A percentile compares a stretch with the other conserved stretches of the same genome.
Conservation (phyloP, 2,329 filamentous ascomycete species). For the Aspergillus jensenii region DNA sequence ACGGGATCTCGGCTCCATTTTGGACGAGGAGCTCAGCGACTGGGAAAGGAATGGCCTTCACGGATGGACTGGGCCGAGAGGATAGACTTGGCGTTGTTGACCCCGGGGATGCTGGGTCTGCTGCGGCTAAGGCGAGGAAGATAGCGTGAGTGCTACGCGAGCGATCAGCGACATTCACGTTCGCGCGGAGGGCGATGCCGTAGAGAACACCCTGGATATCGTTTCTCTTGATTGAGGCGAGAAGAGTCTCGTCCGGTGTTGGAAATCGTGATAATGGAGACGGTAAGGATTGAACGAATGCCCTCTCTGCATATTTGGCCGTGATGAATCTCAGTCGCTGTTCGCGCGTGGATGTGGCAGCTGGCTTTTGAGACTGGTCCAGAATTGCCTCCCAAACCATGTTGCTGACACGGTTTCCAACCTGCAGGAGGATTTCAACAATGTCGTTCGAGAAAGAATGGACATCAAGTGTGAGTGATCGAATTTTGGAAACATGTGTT, state of each 20-base stretch:
- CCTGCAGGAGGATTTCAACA: slow-evolving; percentile 84
- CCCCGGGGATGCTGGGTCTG: slow-evolving; percentile 79
- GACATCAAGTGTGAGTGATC: slow-evolving; percentile 91
- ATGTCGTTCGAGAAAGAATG: slow-evolving; percentile 97
- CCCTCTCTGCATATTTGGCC: slow-evolving; percentile 83
- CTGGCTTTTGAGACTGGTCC: slow-evolving; percentile 71
- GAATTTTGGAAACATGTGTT: slow-evolving; percentile 96
- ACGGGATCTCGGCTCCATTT: slow-evolving; percentile 87
- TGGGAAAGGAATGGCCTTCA: slow-evolving; percentile 68
- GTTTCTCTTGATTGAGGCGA: slow-evolving; percentile 93
- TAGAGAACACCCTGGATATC: slow-evolving; percentile 93
- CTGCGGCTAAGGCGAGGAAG: slow-evolving; percentile 87
- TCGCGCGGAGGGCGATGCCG: slow-evolving; percentile 80
- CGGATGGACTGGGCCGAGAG: slow-evolving; percentile 34
- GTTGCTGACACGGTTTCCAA: slow-evolving; percentile 94
- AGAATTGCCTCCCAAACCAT: slow-evolving; percentile 93
- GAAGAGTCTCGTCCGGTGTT: slow-evolving; percentile 80
- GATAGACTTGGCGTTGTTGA: slow-evolving; percentile 38
- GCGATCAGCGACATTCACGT: slow-evolving; percentile 81
- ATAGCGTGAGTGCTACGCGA: slow-evolving; percentile 85
- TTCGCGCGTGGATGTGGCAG: slow-evolving; percentile 76
- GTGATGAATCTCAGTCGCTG: slow-evolving; percentile 94
- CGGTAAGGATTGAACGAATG: slow-evolving; percentile 73
- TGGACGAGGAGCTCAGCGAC: slow-evolving; percentile 89
- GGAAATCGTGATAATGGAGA: slow-evolving; percentile 71